phyloP scores from a whole-genome alignment of 2,329 filamentous ascomycete species.

The Colletotrichum theobromicola region DNA sequence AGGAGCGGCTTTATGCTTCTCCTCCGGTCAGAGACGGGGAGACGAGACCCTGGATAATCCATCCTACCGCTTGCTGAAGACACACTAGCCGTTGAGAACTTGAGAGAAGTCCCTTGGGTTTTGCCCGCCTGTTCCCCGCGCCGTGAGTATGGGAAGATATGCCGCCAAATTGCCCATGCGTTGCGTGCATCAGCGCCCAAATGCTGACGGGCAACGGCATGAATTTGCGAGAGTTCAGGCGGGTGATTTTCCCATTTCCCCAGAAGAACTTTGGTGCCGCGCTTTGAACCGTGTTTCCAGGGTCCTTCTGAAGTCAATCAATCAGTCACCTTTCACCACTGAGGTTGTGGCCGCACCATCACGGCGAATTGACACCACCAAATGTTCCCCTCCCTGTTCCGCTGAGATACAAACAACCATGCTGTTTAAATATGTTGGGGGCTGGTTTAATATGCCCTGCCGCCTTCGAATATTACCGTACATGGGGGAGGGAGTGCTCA shows the following conservation, averaged over 20 bases:
- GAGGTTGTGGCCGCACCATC: background rate
- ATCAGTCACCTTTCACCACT: background rate
- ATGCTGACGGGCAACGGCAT: background rate
- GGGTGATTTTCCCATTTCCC: background rate
- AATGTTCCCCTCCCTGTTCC: background rate
- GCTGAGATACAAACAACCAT: background rate
- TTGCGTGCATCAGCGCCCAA: background rate
- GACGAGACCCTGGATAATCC: background rate
- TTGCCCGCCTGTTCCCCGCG: background rate
- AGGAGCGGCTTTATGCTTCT: background rate
- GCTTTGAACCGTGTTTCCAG: background rate
- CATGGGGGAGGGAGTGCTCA: background rate
- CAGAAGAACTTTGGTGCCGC: background rate
- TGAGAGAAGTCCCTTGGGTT: background rate
- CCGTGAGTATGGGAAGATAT: background rate
- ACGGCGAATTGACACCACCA: background rate
- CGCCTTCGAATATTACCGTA: slow-evolving; percentile 2
- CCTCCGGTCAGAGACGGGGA: background rate
- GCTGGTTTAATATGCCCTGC: background rate
- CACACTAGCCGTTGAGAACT: no score
- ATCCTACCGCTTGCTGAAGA: background rate
- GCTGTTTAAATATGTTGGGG: slow-evolving; percentile 5
- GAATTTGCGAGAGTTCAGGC: slow-evolving; percentile 5
- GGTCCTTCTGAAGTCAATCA: background rate
- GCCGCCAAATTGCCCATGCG: slow-evolving; percentile 7